phyloP scores from a whole-genome alignment of 2,329 filamentous ascomycete genomes.

The Seiridium unicorne region DNA sequence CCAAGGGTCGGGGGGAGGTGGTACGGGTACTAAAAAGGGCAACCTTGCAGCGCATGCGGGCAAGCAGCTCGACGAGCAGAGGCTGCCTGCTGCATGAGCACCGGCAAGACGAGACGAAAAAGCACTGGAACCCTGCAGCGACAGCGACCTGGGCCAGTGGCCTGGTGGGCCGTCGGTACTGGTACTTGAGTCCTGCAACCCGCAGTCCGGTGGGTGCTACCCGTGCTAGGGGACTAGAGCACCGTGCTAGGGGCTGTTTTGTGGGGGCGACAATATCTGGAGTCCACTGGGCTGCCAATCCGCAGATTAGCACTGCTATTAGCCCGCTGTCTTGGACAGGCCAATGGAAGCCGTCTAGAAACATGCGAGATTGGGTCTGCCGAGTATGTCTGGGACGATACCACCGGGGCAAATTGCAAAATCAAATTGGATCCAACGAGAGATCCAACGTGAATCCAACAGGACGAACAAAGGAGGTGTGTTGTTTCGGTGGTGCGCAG shows the following conservation, averaged over 20 bases:
- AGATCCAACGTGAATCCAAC: too few species aligned
- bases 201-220: background rate
- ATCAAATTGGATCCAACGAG: background rate
- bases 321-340: background rate
- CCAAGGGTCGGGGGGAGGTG: background rate
- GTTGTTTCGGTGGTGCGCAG: too few species aligned
- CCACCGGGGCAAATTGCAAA: background rate
- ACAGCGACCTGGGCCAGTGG: too few species aligned
- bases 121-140: too few species aligned
- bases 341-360: slow-evolving; percentile 8
- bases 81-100: too few species aligned
- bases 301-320: slow-evolving; percentile 1
- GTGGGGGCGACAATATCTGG: slow-evolving; percentile 5
- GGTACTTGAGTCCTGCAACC: too few species aligned
- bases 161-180: too few species aligned
- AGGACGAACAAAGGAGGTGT: too few species aligned
- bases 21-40: too few species aligned
- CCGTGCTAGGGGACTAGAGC: background rate
- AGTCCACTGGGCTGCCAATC: slow-evolving; percentile 1
- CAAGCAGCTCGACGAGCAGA: too few species aligned
- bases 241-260: background rate
- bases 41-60: too few species aligned
- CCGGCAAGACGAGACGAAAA: too few species aligned
- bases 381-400: background rate
- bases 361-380: slow-evolving; percentile 7